phyloP scores from a whole-genome alignment of 2,329 filamentous ascomycete genomes.

The Xylariaceae sp. region DNA sequence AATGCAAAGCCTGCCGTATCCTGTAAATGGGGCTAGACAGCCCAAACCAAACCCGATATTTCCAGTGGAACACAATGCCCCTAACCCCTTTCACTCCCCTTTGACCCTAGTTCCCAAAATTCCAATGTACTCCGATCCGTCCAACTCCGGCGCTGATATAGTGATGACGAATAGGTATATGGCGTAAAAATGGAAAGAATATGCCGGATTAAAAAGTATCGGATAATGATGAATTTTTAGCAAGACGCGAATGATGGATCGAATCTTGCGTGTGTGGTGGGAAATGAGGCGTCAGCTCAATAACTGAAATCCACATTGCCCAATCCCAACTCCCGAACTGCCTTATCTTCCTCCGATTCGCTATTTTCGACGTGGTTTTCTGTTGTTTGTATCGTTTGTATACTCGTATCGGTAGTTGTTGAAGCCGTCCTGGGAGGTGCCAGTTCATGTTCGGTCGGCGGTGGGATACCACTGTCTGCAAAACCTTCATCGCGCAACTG shows the following conservation, averaged over 20 bases:
- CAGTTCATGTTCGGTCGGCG: slow-evolving; percentile 45
- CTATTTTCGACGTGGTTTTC: slow-evolving; percentile 34
- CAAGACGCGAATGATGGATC: slow-evolving; percentile 1
- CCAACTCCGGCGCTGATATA: slow-evolving; percentile 34
- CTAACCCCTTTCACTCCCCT: neutral
- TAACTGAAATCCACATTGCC: slow-evolving; percentile 60
- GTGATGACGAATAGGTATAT: slow-evolving; percentile 24
- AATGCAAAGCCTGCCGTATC: slow-evolving; percentile 9
- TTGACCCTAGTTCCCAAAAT: slow-evolving; percentile 14
- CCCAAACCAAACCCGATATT: slow-evolving; percentile 12
- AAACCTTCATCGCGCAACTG: slow-evolving; percentile 60
- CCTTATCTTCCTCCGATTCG: slow-evolving; percentile 47
- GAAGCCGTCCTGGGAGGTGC: slow-evolving; percentile 46
- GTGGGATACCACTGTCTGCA: slow-evolving; percentile 52
- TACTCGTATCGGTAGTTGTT: slow-evolving; percentile 38
- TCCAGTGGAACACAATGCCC: slow-evolving; percentile 15
- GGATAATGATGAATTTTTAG: slow-evolving; percentile 11
- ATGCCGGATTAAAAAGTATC: slow-evolving; percentile 19
- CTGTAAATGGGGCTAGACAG: slow-evolving; percentile 5
- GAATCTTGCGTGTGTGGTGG: slow-evolving; percentile 1
- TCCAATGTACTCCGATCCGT: slow-evolving; percentile 21
- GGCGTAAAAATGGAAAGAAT: slow-evolving; percentile 26
- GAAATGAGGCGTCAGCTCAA: slow-evolving; percentile 35
- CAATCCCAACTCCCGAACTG: slow-evolving; percentile 49
- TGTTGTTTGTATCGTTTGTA: slow-evolving; percentile 33